Base-by-base conservation (phyloP, 2,329 filamentous ascomycete genomes). In the Penicillium italicum region DNA sequence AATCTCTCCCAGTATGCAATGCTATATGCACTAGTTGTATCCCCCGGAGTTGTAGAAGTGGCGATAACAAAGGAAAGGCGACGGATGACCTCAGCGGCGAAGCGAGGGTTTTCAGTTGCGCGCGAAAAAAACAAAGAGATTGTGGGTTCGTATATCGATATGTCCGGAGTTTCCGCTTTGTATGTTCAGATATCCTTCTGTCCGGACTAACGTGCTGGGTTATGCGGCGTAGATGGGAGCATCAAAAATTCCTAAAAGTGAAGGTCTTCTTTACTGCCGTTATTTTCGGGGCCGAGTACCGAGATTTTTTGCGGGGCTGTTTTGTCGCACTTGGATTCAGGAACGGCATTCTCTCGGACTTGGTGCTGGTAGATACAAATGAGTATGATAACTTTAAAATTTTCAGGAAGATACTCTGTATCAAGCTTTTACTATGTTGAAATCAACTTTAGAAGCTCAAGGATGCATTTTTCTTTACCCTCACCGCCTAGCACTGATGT, bases 181-280 rank as follows among this genome's bases (percentile, higher is more conserved):
- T 63, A 60, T 58, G 4, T 34, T 36, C n/a, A 56, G 11, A 43
- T 33, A 57, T 65, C 63, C 61, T 50, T 61, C 56, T 58, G 62
- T 61, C 63, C 63, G 62, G 37, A 43, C 16, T 26, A 42, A 61
- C 61, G 74, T 76, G 69, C 71, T 76, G 72, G 70, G 70, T 66
- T 75, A 74, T 76, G 72, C 74, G 47, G 74, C 74, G 74, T 76
- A 76, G 71, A 62, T 63, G 55, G 61, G 67, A 76, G 71, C 70
- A 74, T 76, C 56, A 63, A 61, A 61, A 62, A 57, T 55, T 44
- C 37, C 18, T 18, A 37, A 56, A 30, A 44, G 56, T 28, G 18
- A 54, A 62, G 52, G 51, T 47, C 45, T 52, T 41, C 46, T 20
- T 38, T 50, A 38, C 37, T 40, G 45, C 48, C 53, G 55, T 34